Base-by-base conservation (phyloP, 225 moss, liverwort and hornwort species). In the Polytrichum commune region DNA sequence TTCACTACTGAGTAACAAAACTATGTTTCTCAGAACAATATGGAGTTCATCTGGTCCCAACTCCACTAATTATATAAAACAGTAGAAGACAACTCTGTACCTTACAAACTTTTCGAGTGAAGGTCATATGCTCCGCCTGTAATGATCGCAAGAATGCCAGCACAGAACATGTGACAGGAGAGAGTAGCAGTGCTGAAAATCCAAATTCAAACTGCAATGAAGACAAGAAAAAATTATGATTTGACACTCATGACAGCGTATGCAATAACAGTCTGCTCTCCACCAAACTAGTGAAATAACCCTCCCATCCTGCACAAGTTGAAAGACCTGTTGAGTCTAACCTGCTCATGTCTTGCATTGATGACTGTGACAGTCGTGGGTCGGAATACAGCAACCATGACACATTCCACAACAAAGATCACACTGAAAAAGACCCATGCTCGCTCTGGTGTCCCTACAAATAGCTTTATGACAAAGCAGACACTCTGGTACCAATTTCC, bases 391-490 rank as follows among this genome's bases (percentile, higher is more conserved):
- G 94, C 92, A 74, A 97, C 91, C 60, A 97, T 57, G 54, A 97
- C 85, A 33, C 92, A 94, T 67, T 97, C 97, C 86, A 91, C 90
- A 67, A 97, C 89, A 81, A 97, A 97, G 35, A 94, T 72, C 64
- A 92, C 86, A 83, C 92, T 93, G 77, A 97, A 94, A 70, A 97
- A 83, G 25, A 92, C 85, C 97, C 97, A 97, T 32, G 94, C 94
- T 54, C 97, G 84, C 77, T 94, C 94, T 60, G 97, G 94, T 55
- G 97, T 92, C 27, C 97, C 94, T 64, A 92, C 94, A 81, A 94
- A 91, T 35, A 94, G 70, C 69, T 94, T 86, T 9, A 91, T 88
- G 54, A 91, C 69, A 70, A 89, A 86, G 53, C 90, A 83, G 58
- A 88, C 80, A 66, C 83, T 81, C 77, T 87, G 82, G 69, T 94